Base-by-base conservation (phyloP, 2,329 filamentous ascomycete species). In the Aspergillus transmontanensis region DNA sequence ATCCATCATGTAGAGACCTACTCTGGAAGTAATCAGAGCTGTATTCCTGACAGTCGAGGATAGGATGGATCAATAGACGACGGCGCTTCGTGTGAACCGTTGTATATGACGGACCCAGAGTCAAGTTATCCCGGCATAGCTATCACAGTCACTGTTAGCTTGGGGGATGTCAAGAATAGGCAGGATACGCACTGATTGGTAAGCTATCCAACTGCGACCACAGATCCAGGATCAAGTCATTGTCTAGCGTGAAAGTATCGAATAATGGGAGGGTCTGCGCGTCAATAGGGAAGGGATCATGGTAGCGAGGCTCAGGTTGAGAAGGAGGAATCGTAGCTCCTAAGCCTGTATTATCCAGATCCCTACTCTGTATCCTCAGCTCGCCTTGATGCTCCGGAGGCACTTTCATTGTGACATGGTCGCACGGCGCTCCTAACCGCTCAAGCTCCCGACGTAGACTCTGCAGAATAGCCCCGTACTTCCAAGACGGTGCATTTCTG, bases 161-260 rank as follows among this genome's bases (percentile, higher is more conserved):
- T 36, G 41, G 9, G 14, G 3, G 7, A 36, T 45, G n/a, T n/a
- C 1, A 30, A n/a, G 28, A 30, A 23, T 28, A 43, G 11, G 21
- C 4, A 32, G 9, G 5, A 34, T 1, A 54, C 64, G 48, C 53
- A 72, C 70, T 64, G 16, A 65, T 70, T 16, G 71, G 71, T n/a
- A 73, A 54, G n/a, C 69, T 69, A 59, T 73, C 71, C 14, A 73
- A 45, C 36, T 72, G 70, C 2, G 71, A 68, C 71, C 71, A 73
- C 54, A 73, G 72, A 14, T 72, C 70, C 10, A 71, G 59, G 32
- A 65, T 60, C 43, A 70, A 41, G 23, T 71, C 68, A 46, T 71
- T 66, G 19, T 67, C 65, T 14, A 65, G 50, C 11, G 60, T 66
- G 54, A 69, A 67, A 14, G 58, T 65, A 48, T 67, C 65, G 34